Evolutionary conservation across 495 filamentous ascomycete genomes (phyloP).

Genomic region (Aspergillus bertholletiae): DNA sequence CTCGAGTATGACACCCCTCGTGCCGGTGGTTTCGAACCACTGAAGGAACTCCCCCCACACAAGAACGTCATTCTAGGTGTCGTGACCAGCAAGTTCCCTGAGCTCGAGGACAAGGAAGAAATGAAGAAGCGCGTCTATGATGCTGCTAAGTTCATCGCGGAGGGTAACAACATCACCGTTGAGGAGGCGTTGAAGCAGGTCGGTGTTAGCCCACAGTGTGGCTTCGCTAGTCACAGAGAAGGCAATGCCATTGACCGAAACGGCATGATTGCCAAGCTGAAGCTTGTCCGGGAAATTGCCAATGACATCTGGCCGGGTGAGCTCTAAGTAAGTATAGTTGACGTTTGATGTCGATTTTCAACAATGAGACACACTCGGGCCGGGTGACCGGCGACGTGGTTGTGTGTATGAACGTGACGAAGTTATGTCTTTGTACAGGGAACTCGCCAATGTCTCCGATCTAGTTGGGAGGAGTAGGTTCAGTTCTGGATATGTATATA

Average conservation of each 20-base stretch:
- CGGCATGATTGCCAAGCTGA: slow-evolving; percentile 68
- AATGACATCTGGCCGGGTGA: slow-evolving; percentile 71
- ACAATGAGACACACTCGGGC: neutral
- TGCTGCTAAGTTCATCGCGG: slow-evolving; percentile 68
- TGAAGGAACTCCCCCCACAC: slow-evolving; percentile 64
- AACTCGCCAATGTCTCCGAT: neutral
- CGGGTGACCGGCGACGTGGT: neutral
- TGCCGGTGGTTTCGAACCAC: slow-evolving; percentile 74
- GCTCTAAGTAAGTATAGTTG: slow-evolving; percentile 23
- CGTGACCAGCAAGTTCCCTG: slow-evolving; percentile 68
- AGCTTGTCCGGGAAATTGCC: slow-evolving; percentile 64
- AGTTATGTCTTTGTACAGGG: neutral
- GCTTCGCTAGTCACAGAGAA: slow-evolving; percentile 69
- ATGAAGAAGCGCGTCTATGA: slow-evolving; percentile 64
- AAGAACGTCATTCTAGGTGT: slow-evolving; percentile 77
- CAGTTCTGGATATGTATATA: neutral
- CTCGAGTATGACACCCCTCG: slow-evolving; percentile 79
- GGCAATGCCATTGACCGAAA: slow-evolving; percentile 63
- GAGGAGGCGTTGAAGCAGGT: slow-evolving; percentile 67
- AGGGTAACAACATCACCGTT: slow-evolving; percentile 58
- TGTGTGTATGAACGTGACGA: neutral
- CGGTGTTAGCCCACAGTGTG: slow-evolving; percentile 74
- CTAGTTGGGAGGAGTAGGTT: neutral
- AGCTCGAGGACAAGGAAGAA: slow-evolving; percentile 71
- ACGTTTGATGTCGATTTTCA: slow-evolving; percentile 1